Conservation (phyloP, 2,329 filamentous ascomycete genomes). For the Phaeosphaeria sp. region DNA sequence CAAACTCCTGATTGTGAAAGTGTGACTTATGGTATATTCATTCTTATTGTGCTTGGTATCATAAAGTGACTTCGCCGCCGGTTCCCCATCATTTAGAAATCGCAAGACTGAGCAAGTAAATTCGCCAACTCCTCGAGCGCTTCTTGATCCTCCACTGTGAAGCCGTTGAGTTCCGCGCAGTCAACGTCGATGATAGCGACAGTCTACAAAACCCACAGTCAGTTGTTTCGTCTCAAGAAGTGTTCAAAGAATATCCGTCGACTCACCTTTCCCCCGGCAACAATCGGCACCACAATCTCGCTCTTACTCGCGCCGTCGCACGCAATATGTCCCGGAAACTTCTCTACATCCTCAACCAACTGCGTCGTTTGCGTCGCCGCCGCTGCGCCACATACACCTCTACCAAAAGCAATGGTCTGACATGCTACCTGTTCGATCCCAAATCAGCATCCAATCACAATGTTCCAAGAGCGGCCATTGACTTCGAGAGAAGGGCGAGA, state of each 20-base stretch:
- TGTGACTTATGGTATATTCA: neutral
- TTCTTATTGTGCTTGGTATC: neutral
- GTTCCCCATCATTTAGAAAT: conserved; percentile 28
- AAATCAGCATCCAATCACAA: neutral
- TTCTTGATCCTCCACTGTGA: conserved; percentile 70
- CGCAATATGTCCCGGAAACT: conserved; percentile 81
- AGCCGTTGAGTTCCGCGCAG: conserved; percentile 71
- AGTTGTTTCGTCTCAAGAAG: neutral
- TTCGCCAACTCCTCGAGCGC: conserved; percentile 68
- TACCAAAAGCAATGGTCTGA: conserved; percentile 75
- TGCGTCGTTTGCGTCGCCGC: conserved; percentile 68
- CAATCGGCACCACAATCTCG: conserved; percentile 81
- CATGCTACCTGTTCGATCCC: conserved; percentile 67
- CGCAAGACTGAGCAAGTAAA: conserved; percentile 42
- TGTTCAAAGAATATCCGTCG: neutral
- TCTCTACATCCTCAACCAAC: conserved; percentile 71
- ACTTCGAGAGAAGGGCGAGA: too few species aligned
- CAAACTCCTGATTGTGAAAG: neutral
- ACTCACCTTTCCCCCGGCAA: conserved; percentile 58
- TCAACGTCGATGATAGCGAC: conserved; percentile 83
- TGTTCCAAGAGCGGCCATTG: neutral
- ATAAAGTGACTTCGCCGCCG: neutral
- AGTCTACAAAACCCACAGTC: conserved; percentile 33
- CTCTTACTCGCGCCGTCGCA: conserved; percentile 79
- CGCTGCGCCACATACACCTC: conserved; percentile 78